Base-by-base conservation (phyloP, 2,329 filamentous ascomycete genomes). In the Didymella segeticola region DNA sequence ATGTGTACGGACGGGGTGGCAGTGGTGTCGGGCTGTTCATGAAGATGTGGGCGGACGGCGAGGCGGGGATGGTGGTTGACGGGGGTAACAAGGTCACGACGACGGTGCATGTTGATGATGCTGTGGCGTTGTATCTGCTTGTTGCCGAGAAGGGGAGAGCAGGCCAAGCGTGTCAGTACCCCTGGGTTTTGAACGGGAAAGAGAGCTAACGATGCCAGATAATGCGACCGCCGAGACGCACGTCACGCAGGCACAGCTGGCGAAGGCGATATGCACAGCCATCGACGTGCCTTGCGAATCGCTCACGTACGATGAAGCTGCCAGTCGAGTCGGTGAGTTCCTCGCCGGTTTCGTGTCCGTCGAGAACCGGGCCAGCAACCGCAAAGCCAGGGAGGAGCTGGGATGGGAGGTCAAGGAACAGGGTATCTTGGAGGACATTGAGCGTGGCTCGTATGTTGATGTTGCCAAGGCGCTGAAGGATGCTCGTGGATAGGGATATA, bases 41-140 rank as follows among this genome's bases (percentile, higher is more conserved):
- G 20, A 43, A 51, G n/a, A 57, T 74, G 47, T 68, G 77, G 48
- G 71, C 76, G 63, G 15, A 55, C 10, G 58, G 66, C 4, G 71
- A 68, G 60, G 12, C 49, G 65, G 37, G 41, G 11, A 34, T 56
- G 25, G 61, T 58, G 22, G 73, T 76, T 5, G 60, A 64, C 11
- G 48, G 50, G 0, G 58, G 57, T 1, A 29, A 27, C 61, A 68
- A 1, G 39, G 60, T 5, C 65, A 72, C 47, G 53, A 78, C 57
- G 62, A 70, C 37, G 63, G 72, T 78, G 14, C 73, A 81, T 53
- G 74, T 80, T 1, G 74, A 79, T 25, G 79, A 81, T 61, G 77
- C 75, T 4, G 78, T 77, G 6, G 53, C 67, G 2, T 56, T 79
- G 19, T 79, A 77, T 48, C 61, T 80, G 8, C 68, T 76, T 0